Evolutionary conservation across 352 stramenopile species (phyloP).

Genomic region (Blastocystis sp.): DNA sequence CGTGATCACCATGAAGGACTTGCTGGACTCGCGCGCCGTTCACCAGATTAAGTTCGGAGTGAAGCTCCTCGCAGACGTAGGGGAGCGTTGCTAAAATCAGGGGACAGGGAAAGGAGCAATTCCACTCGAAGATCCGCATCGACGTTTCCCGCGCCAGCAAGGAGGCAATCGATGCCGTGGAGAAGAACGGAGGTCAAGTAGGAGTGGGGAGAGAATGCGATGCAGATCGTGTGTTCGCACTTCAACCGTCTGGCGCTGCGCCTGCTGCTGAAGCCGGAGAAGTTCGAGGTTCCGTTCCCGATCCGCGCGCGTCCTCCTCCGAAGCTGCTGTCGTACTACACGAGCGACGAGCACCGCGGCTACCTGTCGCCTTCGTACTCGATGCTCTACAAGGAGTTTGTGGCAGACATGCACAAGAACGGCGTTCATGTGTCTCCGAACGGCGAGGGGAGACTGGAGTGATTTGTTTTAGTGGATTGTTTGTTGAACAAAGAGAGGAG

Average conservation of each 20-base stretch:
- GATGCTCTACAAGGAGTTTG: conserved; percentile 23
- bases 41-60: conserved; percentile 28
- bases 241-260: conserved; percentile 48
- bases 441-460: conserved; percentile 29
- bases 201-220: not conserved
- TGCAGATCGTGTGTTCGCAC: conserved; percentile 42
- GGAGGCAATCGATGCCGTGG: conserved; percentile 38
- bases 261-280: conserved; percentile 40
- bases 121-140: conserved; percentile 53
- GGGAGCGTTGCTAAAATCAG: not conserved
- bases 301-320: conserved; percentile 30
- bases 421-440: conserved; percentile 52
- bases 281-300: conserved; percentile 33
- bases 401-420: conserved; percentile 47
- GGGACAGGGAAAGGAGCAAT: conserved; percentile 33
- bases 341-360: conserved; percentile 45
- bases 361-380: conserved; percentile 53
- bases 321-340: conserved; percentile 37
- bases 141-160: conserved; percentile 25
- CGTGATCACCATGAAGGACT: conserved; percentile 57
- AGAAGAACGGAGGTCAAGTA: conserved; percentile 49
- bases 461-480: not conserved
- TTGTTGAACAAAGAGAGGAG: conserved; percentile 55
- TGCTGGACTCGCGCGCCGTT: conserved; percentile 11
- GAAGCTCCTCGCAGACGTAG: conserved; percentile 52